Evolutionary conservation across 768 basidiomycete species (phyloP).

Genomic region (Pleurotus pulmonarius): DNA sequence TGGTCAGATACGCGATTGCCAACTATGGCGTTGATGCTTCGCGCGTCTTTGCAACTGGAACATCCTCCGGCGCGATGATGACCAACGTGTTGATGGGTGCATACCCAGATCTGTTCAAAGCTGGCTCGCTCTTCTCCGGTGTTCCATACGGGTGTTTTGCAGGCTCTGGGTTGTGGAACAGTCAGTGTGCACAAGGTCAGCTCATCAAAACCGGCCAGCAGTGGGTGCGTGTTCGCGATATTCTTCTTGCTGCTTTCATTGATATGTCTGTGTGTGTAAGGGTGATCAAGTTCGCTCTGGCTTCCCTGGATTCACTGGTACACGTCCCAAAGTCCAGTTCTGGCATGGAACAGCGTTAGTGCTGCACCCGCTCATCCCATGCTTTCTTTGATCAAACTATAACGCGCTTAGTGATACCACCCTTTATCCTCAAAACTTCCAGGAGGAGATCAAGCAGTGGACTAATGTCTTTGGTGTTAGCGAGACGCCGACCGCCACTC

Average conservation of each 20-base stretch:
- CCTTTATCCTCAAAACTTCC: conserved; percentile 46
- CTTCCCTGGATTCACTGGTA: conserved; percentile 51
- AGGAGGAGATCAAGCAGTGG: conserved; percentile 53
- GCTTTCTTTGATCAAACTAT: not conserved
- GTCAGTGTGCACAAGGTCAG: conserved; percentile 39
- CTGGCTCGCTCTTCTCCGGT: conserved; percentile 46
- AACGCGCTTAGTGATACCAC: conserved; percentile 40
- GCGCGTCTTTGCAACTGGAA: conserved; percentile 50
- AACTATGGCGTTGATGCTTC: conserved; percentile 42
- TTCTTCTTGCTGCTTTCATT: not conserved
- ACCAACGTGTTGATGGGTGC: conserved; percentile 51
- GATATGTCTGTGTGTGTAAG: conserved; percentile 16
- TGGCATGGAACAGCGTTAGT: conserved; percentile 49
- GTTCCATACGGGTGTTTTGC: conserved; percentile 55
- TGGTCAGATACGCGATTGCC: conserved; percentile 43
- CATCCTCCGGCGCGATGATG: conserved; percentile 58
- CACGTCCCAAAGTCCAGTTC: conserved; percentile 46
- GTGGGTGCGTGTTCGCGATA: conserved; percentile 33
- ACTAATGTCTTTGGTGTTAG: conserved; percentile 48
- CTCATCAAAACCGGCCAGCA: conserved; percentile 39
- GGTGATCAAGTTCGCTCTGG: conserved; percentile 41
- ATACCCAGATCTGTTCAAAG: conserved; percentile 51
- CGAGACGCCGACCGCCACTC: conserved; percentile 33
- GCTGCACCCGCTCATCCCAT: not conserved
- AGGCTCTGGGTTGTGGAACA: conserved; percentile 44